These are phyloP conservation scores for Hypoxylon sp. DNA, from an alignment of 2,329 filamentous ascomycete genomes.

Conservation along the genomic window DNA sequence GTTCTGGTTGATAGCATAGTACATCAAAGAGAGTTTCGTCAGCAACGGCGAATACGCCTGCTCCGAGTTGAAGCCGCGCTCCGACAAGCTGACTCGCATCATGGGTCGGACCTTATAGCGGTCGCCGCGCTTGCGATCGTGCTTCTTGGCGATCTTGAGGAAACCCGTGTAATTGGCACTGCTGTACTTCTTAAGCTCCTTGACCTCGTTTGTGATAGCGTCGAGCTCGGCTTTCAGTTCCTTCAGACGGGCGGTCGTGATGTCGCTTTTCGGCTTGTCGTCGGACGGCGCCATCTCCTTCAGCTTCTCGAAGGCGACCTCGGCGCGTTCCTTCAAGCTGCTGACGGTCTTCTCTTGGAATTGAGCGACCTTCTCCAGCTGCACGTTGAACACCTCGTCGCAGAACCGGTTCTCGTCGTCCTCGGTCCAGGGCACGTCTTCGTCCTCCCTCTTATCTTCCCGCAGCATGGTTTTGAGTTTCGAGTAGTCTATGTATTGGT, in stretches of 20 bases:
- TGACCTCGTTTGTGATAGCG: conserved; percentile 88
- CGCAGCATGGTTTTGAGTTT: conserved; percentile 92
- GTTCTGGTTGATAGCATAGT: conserved; percentile 91
- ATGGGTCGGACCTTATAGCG: conserved; percentile 91
- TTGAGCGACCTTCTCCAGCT: conserved; percentile 92
- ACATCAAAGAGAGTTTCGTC: conserved; percentile 94
- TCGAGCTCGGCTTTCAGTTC: conserved; percentile 87
- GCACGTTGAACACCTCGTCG: conserved; percentile 93
- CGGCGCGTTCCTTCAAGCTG: conserved; percentile 67
- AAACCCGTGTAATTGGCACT: conserved; percentile 98
- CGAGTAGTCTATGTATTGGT: conserved; percentile 94
- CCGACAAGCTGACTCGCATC: conserved; percentile 89
- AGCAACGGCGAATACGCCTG: conserved; percentile 88
- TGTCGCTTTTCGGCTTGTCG: conserved; percentile 67
- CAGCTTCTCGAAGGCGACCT: conserved; percentile 76
- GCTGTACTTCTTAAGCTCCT: conserved; percentile 94
- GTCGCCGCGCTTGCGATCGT: conserved; percentile 91
- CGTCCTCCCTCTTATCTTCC: conserved; percentile 76
- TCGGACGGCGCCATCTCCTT: conserved; percentile 84
- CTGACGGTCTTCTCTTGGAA: conserved; percentile 88
- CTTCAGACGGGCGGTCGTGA: conserved; percentile 70
- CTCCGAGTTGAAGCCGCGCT: conserved; percentile 94
- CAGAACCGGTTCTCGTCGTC: conserved; percentile 95
- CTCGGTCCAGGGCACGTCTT: conserved; percentile 85
- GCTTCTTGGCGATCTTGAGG: conserved; percentile 98